These are phyloP conservation scores for Phytophthora hibernalis DNA, from an alignment of 352 stramenopile genomes.

Conservation along the genomic window DNA sequence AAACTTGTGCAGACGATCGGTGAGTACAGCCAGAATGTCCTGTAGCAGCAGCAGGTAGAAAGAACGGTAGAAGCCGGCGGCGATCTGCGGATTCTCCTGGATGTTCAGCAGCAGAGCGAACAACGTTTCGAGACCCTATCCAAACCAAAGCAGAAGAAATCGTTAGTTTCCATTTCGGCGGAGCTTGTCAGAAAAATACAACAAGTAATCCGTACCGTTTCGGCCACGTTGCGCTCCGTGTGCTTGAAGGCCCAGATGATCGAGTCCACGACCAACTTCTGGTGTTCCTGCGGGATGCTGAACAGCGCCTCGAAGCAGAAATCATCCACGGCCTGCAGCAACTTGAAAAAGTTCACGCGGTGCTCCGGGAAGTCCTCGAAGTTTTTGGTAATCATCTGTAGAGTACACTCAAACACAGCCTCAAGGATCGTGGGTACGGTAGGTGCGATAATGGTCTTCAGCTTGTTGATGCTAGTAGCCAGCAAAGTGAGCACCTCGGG, in stretches of 20 bases:
- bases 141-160: conserved; percentile 6
- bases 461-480: conserved; percentile 96
- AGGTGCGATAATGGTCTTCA: conserved; percentile 90
- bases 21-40: conserved; percentile 98
- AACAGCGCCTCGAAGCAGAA: conserved; percentile 98
- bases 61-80: conserved; percentile 98
- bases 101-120: conserved; percentile 97
- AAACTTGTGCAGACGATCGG: conserved; percentile 98
- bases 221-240: conserved; percentile 98
- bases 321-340: conserved; percentile 95
- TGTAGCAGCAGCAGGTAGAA: conserved; percentile 96
- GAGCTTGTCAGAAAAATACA: neutral
- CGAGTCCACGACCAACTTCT: conserved; percentile 99
- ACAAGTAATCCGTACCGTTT: conserved; percentile 79
- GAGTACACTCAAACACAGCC: conserved; percentile 97
- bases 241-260: conserved; percentile 99
- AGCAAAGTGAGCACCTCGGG: conserved; percentile 96
- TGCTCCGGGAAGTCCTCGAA: conserved; percentile 99
- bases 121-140: conserved; percentile 95
- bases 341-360: conserved; percentile 98
- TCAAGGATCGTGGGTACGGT: conserved; percentile 96
- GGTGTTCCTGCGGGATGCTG: conserved; percentile 95
- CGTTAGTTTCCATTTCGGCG: neutral
- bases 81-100: conserved; percentile 93
- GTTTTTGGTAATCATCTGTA: conserved; percentile 99